phyloP scores from a whole-genome alignment of 2,329 filamentous ascomycete genomes.

The Nemania abortiva region DNA sequence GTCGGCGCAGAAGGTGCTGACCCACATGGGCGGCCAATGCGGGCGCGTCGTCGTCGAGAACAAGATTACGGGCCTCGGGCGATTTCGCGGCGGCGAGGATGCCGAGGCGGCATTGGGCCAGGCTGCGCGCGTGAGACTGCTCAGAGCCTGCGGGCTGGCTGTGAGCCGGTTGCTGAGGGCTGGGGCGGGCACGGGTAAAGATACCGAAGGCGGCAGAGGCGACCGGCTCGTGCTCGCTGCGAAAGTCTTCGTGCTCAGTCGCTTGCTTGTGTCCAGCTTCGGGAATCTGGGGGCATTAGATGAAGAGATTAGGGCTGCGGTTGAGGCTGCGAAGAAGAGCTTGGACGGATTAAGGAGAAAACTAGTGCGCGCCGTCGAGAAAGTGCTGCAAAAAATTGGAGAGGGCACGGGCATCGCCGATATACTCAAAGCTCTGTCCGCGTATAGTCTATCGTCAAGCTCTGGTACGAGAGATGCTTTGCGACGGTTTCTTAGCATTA shows the following conservation, averaged over 20 bases:
- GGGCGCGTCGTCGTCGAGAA: constrained; percentile 77
- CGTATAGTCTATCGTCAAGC: constrained; percentile 84
- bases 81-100: constrained; percentile 55
- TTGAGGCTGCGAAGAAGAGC: constrained; percentile 74
- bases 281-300: constrained; percentile 59
- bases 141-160: constrained; percentile 65
- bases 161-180: constrained; percentile 63
- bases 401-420: constrained; percentile 60
- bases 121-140: constrained; percentile 61
- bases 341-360: constrained; percentile 72
- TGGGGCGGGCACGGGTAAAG: constrained; percentile 45
- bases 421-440: constrained; percentile 80
- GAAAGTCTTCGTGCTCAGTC: constrained; percentile 80
- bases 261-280: constrained; percentile 80
- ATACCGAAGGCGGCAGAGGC: constrained; percentile 53
- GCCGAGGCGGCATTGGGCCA: constrained; percentile 44
- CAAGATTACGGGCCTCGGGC: constrained; percentile 70
- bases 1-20: constrained; percentile 77
- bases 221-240: constrained; percentile 69
- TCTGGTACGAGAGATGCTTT: constrained; percentile 84
- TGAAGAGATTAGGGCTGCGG: constrained; percentile 51
- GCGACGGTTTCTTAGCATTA: constrained; percentile 79
- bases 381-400: constrained; percentile 74
- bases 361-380: constrained; percentile 76
- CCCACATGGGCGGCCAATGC: constrained; percentile 79